Evolutionary conservation across 1,284 basidiomycete genomes (phyloP).

Genomic region (Sporisorium iseilematis-ciliati): DNA sequence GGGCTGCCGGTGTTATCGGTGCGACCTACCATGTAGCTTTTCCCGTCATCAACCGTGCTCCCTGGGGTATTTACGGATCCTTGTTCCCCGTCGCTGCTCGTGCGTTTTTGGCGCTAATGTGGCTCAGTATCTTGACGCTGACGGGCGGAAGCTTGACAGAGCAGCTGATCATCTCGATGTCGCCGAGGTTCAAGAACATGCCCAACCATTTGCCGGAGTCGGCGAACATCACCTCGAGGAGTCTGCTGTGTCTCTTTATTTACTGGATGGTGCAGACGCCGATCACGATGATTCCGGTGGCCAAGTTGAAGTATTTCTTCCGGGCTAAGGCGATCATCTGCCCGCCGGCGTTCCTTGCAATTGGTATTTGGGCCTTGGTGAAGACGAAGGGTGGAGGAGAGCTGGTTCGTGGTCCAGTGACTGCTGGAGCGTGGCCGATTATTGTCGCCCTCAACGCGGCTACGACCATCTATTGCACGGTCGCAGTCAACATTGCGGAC

Average conservation of each 20-base stretch:
- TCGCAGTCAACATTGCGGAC: slow-evolving; percentile 35
- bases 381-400: slow-evolving; percentile 17
- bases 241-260: slow-evolving; percentile 35
- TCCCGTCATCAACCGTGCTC: slow-evolving; percentile 37
- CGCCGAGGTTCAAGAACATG: slow-evolving; percentile 30
- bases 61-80: slow-evolving; percentile 32
- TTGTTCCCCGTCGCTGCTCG: slow-evolving; percentile 24
- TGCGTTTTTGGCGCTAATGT: slow-evolving; percentile 30
- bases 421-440: slow-evolving; percentile 31
- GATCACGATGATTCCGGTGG: slow-evolving; percentile 32
- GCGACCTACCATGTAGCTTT: slow-evolving; percentile 39
- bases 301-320: slow-evolving; percentile 31
- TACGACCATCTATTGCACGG: slow-evolving; percentile 32
- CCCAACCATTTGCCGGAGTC: slow-evolving; percentile 21
- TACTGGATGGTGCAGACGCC: slow-evolving; percentile 33
- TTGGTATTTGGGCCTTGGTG: slow-evolving; percentile 30
- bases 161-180: slow-evolving; percentile 24
- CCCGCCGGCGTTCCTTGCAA: slow-evolving; percentile 29
- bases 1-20: slow-evolving; percentile 31
- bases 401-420: slow-evolving; percentile 26
- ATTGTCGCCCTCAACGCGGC: slow-evolving; percentile 27
- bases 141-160: slow-evolving; percentile 29
- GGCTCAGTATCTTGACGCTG: slow-evolving; percentile 30
- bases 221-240: slow-evolving; percentile 27
- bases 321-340: slow-evolving; percentile 27